Percentiles rank a stretch among this genome's conserved stretches.
Conservation (phyloP, 2,329 filamentous ascomycete species). For the Aspergillus viridinutans region DNA sequence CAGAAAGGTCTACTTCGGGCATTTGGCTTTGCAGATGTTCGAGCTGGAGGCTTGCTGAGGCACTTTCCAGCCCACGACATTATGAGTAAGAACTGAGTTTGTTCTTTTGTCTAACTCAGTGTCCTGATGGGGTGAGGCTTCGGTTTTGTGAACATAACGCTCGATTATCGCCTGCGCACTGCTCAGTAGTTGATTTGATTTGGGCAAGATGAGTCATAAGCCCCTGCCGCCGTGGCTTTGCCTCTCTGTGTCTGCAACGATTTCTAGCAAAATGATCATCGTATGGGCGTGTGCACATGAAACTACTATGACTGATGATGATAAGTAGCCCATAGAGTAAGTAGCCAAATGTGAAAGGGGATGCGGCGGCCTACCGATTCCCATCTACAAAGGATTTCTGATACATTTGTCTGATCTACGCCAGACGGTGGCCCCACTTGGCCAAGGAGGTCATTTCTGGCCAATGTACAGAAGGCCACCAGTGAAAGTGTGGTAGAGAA, state of each 20-base stretch:
- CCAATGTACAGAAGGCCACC: neutral
- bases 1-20: neutral
- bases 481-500: neutral
- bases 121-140: neutral
- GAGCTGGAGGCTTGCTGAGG: neutral
- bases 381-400: neutral
- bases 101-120: neutral
- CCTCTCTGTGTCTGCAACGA: neutral
- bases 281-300: neutral
- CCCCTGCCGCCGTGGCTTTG: neutral
- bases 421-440: neutral
- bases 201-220: neutral
- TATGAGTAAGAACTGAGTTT: neutral
- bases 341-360: neutral
- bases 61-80: neutral
- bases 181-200: neutral
- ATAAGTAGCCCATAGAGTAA: neutral
- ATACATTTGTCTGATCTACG: neutral
- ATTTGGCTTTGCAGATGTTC: neutral
- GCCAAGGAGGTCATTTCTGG: neutral
- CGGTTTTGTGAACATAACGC: neutral
- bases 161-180: neutral
- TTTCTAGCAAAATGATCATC: neutral
- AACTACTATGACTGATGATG: neutral
- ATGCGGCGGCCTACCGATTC: neutral